These are phyloP conservation scores for Hamiltosporidium magnivora DNA, from an alignment of 371 early-diverging fungal genomes.

Conservation along the genomic window DNA sequence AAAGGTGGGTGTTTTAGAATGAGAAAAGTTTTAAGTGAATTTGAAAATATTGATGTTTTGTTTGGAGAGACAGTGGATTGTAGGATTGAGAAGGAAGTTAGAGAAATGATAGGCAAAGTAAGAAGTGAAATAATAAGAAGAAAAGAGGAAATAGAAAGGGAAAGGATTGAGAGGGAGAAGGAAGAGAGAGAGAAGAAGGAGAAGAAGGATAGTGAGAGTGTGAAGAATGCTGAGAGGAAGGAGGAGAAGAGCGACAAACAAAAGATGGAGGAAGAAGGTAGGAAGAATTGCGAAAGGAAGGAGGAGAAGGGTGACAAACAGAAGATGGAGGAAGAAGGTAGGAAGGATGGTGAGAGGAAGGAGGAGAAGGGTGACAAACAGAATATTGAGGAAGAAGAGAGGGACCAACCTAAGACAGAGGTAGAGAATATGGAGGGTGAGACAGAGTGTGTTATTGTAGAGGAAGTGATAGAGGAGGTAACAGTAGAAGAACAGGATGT, in stretches of 20 bases:
- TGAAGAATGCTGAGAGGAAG: too few relatives aligned
- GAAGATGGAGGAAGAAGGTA: conserved; percentile 4
- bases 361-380: not conserved
- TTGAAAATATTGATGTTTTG: conserved; percentile 13
- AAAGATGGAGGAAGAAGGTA: not conserved
- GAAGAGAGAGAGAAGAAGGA: too few relatives aligned
- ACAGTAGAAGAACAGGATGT: too few relatives aligned
- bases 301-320: conserved; percentile 5
- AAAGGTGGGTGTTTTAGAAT: conserved; percentile 10
- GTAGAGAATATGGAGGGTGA: too few relatives aligned
- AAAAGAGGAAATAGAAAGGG: too few relatives aligned
- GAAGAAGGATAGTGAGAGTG: too few relatives aligned
- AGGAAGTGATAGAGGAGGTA: too few relatives aligned
- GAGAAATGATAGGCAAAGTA: not conserved
- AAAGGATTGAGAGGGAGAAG: too few relatives aligned
- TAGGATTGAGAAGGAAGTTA: not conserved
- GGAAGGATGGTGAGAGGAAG: conserved; percentile 9
- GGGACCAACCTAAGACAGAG: too few relatives aligned
- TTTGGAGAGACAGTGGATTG: conserved; percentile 1
- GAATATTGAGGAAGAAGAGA: too few relatives aligned
- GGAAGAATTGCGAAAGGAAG: conserved; percentile 6
- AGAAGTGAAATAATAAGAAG: conserved; percentile 2
- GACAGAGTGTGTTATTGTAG: too few relatives aligned
- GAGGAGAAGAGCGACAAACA: conserved; percentile 5
- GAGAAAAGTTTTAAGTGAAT: conserved; percentile 7